A percentile compares a stretch with the other conserved stretches of the same genome.
Evolutionary conservation across 2,329 filamentous ascomycete species (phyloP).

Genomic region (Aspergillus fumigatiaffinis): DNA sequence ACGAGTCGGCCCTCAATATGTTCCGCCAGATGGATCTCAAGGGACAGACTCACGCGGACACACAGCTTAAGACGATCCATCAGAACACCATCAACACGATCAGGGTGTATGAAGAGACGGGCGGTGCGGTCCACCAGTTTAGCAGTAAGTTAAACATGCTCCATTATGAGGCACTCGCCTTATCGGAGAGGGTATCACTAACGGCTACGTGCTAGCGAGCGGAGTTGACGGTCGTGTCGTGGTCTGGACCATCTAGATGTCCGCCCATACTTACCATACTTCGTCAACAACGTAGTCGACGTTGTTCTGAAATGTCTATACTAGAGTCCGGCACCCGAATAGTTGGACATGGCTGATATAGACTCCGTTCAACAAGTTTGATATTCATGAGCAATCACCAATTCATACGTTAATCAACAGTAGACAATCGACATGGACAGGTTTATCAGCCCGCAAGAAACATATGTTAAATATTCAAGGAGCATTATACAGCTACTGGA

Average conservation of each 20-base stretch:
- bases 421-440: not conserved
- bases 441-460: not conserved
- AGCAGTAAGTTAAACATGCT: slow-evolving; percentile 62
- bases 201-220: slow-evolving; percentile 54
- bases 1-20: slow-evolving; percentile 96
- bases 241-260: slow-evolving; percentile 63
- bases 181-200: slow-evolving; percentile 9
- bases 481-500: too few species aligned
- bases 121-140: slow-evolving; percentile 68
- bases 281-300: not conserved
- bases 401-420: not conserved
- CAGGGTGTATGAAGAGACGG: slow-evolving; percentile 66
- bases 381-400: not conserved
- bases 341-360: not conserved
- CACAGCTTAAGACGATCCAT: slow-evolving; percentile 89
- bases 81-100: slow-evolving; percentile 93
- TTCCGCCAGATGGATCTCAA: slow-evolving; percentile 98
- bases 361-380: not conserved
- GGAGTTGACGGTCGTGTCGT: slow-evolving; percentile 80
- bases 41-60: slow-evolving; percentile 87
- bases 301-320: not conserved
- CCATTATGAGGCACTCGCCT: not conserved
- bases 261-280: not conserved
- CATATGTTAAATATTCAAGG: not conserved
- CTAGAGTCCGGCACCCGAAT: not conserved